Evolutionary conservation across 495 filamentous ascomycete genomes (phyloP).

Genomic region (Hypoxylon crocopeplum): DNA sequence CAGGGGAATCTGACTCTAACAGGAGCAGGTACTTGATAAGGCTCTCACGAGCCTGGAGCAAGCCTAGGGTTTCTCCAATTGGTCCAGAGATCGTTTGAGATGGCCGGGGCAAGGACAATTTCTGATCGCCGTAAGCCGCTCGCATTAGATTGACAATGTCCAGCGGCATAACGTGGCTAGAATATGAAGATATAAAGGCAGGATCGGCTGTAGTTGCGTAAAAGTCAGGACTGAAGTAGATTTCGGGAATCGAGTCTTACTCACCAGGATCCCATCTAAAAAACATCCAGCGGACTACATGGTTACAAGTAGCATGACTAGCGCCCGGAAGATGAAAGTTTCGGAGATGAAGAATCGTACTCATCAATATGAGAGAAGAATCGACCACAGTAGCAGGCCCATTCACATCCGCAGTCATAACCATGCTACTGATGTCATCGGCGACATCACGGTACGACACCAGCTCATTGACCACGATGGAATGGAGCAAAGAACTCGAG

Average conservation of each 20-base stretch:
- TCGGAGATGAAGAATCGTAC: conserved; percentile 63
- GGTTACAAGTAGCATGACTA: conserved; percentile 67
- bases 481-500: conserved; percentile 77
- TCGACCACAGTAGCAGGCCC: conserved; percentile 83
- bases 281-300: conserved; percentile 80
- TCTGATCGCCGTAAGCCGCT: conserved; percentile 49
- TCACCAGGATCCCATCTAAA: conserved; percentile 79
- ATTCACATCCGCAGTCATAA: conserved; percentile 77
- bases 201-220: conserved; percentile 39
- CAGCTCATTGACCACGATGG: conserved; percentile 67
- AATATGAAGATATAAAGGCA: conserved; percentile 49
- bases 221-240: conserved; percentile 7
- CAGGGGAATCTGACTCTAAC: conserved; percentile 31
- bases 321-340: conserved; percentile 69
- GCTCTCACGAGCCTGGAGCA: conserved; percentile 31
- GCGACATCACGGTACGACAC: conserved; percentile 68
- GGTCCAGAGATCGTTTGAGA: conserved; percentile 45
- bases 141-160: conserved; percentile 54
- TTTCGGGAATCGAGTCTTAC: conserved; percentile 19
- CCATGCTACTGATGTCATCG: conserved; percentile 69
- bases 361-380: conserved; percentile 77
- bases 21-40: conserved; percentile 53
- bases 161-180: conserved; percentile 48
- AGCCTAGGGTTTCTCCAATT: conserved; percentile 39
- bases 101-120: conserved; percentile 29